A percentile compares a stretch with the other conserved stretches of the same genome.
These are phyloP conservation scores for Chaetomium olivaceum DNA, from an alignment of 2,329 filamentous ascomycete species.

Conservation along the genomic window DNA sequence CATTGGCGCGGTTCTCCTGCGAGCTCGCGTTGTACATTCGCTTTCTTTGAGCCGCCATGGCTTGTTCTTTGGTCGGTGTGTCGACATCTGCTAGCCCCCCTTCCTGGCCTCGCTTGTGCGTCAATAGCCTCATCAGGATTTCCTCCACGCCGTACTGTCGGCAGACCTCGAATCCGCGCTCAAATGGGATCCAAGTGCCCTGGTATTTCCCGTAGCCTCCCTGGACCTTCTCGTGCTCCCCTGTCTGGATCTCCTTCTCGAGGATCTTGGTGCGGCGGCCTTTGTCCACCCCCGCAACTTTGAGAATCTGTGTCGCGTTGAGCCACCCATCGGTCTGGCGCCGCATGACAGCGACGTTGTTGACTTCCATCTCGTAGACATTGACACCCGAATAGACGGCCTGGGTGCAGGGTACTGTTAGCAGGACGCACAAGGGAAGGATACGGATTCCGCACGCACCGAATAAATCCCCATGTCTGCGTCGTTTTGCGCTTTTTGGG, in stretches of 20 bases:
- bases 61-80: constrained; percentile 97
- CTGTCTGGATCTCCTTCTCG: constrained; percentile 95
- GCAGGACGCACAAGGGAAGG: constrained; percentile 4
- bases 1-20: constrained; percentile 66
- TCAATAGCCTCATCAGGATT: constrained; percentile 69
- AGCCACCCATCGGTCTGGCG: constrained; percentile 93
- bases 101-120: constrained; percentile 78
- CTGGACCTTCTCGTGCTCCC: constrained; percentile 97
- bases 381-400: constrained; percentile 94
- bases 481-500: constrained; percentile 41
- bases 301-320: constrained; percentile 97
- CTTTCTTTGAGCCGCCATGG: constrained; percentile 93
- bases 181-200: constrained; percentile 96
- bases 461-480: constrained; percentile 61
- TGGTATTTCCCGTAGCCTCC: constrained; percentile 99
- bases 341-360: constrained; percentile 91
- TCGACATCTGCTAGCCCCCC: constrained; percentile 77
- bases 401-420: constrained; percentile 38
- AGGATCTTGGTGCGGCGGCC: constrained; percentile 96
- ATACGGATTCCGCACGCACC: constrained; percentile 42
- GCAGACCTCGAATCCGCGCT: constrained; percentile 89
- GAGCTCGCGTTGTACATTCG: constrained; percentile 76
- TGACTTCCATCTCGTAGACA: constrained; percentile 98
- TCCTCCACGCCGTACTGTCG: constrained; percentile 77
- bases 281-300: constrained; percentile 96